phyloP scores from a whole-genome alignment of 306 rosid species.

The Vigna nakashimae region DNA sequence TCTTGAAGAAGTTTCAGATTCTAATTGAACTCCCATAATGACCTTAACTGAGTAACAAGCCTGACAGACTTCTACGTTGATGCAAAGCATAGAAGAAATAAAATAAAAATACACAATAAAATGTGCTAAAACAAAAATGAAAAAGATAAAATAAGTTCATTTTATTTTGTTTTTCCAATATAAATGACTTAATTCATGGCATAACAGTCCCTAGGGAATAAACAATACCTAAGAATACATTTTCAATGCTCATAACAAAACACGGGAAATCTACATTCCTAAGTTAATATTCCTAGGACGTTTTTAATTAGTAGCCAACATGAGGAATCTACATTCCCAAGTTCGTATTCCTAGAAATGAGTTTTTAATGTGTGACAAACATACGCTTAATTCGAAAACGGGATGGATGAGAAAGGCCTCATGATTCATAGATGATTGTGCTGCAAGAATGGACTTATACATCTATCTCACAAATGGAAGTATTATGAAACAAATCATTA shows the following conservation, averaged over 20 bases:
- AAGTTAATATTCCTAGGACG: no score
- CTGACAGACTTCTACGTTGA: slow-evolving; percentile 18
- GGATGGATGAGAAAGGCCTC: not conserved
- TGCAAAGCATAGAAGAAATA: slow-evolving; percentile 23
- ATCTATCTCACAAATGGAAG: not conserved
- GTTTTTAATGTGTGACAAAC: not conserved
- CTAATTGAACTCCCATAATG: not conserved
- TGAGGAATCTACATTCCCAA: not conserved
- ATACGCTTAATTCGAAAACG: not conserved
- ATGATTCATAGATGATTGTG: not conserved
- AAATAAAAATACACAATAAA: slow-evolving; percentile 31
- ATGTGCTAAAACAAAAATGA: slow-evolving; percentile 7
- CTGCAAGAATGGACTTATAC: not conserved
- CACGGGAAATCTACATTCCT: not conserved
- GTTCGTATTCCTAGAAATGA: not conserved
- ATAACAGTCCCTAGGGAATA: not conserved
- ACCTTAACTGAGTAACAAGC: slow-evolving; percentile 37
- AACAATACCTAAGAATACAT: not conserved
- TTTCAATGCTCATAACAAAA: not conserved
- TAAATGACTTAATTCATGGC: not conserved
- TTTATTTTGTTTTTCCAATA: not conserved
- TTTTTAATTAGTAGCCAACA: not conserved
- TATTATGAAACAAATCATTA: no score
- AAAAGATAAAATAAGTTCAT: not conserved
- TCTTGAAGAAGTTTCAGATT: slow-evolving; percentile 9